Base-by-base conservation (phyloP, 2,329 filamentous ascomycete genomes). In the Fusarium oligoseptatum region DNA sequence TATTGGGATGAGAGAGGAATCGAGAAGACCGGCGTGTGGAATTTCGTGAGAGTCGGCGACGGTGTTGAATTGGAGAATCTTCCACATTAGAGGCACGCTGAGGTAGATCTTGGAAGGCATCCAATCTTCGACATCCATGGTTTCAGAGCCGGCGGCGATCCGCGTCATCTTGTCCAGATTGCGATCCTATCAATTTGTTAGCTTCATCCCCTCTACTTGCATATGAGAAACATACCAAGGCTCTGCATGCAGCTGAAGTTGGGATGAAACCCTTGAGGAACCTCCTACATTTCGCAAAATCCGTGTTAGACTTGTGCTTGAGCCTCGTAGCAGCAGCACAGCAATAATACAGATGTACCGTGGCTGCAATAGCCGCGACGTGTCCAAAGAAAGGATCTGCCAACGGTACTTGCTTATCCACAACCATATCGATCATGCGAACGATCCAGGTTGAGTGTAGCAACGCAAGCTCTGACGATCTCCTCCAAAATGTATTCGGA, bases 371-470 rank as follows among this genome's bases (percentile, higher is more conserved):
- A 4, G 86, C 87, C 1, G 86, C 86, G 2, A 83, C 84, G 50
- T 89, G 87, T 0, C 85, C 87, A 37, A 89, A 87, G 75, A 88
- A 89, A 0, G 87, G 87, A 72, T 89, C 87, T 4, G 84, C 84
- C 9, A 89, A 80, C 5, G 82, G 82, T 11, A 88, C 80, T 61
- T 86, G 83, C 78, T 88, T 88, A 64, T 88, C 86, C 2, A 85
- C 80, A 1, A 87, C 84, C 87, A 89, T 88, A 57, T 88, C 87
- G 41, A 89, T 88, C 78, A 89, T 84, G 4, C 87, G 84, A 15
- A 87, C 86, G 45, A 88, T 85, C 87, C 87, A 89, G 0, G 87
- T 89, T 2, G 86, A 84, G 57, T 89, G 87, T 3, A 88, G 78
- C 1, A 89, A 77, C 0, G 87, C 87, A 14, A 87, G 77, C 72